phyloP scores from a whole-genome alignment of 2,329 filamentous ascomycete genomes.

The Trichoderma hamatum region DNA sequence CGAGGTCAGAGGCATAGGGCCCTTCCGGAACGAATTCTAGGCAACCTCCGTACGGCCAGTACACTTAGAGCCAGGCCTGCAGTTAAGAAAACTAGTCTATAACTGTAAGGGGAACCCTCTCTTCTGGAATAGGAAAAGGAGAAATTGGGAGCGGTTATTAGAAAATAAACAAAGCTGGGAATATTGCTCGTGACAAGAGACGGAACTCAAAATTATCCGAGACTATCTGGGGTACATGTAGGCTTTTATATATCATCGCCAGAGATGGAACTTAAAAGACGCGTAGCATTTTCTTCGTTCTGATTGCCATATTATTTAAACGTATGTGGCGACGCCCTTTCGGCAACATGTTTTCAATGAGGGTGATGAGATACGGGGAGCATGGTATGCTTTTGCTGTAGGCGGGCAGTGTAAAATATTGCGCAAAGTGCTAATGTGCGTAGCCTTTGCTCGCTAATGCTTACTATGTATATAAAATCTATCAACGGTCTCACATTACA shows the following conservation, averaged over 20 bases:
- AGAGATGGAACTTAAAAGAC: not conserved
- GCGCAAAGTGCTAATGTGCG: not conserved
- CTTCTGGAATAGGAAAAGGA: no score
- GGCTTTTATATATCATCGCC: not conserved
- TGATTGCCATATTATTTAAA: not conserved
- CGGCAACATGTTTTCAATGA: not conserved
- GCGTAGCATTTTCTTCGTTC: not conserved
- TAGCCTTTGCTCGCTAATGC: not conserved
- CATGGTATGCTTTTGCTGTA: not conserved
- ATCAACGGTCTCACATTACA: not conserved
- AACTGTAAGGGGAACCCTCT: no score
- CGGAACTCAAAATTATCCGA: fast-evolving
- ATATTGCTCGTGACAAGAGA: no score
- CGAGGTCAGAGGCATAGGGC: no score
- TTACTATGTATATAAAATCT: not conserved
- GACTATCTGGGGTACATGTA: not conserved
- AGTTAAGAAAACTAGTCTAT: no score
- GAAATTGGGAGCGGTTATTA: no score
- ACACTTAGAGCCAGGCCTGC: no score
- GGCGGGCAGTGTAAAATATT: not conserved
- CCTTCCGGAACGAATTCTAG: no score
- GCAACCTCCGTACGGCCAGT: no score
- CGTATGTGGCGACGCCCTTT: not conserved
- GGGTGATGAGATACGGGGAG: no score
- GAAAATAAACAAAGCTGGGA: no score